Conservation (phyloP, 768 basidiomycete genomes). For the Tulasnella calospora region DNA sequence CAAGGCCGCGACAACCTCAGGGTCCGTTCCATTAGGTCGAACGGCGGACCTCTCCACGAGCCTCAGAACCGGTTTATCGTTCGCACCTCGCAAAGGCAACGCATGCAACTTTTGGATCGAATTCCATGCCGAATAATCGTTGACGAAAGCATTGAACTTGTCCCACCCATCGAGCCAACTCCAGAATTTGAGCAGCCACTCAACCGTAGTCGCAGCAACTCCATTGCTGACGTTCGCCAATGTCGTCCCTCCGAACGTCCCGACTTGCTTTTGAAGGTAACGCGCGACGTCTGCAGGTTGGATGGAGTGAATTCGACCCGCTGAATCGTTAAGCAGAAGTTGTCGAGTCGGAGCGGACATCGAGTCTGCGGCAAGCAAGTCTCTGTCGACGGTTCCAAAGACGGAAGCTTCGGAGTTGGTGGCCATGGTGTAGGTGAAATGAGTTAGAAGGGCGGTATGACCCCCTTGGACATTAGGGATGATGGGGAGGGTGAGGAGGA, state of each 20-base stretch:
- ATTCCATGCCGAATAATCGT: background rate
- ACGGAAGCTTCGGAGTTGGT: conserved; percentile 5
- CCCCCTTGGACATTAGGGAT: background rate
- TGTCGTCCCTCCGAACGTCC: background rate
- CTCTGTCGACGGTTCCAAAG: background rate
- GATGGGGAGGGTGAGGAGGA: background rate
- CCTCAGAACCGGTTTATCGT: background rate
- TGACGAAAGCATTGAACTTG: background rate
- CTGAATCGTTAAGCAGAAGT: background rate
- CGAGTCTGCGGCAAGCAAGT: background rate
- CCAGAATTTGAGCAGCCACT: conserved; percentile 46
- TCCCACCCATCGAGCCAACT: conserved; percentile 40
- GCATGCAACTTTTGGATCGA: background rate
- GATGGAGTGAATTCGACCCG: background rate
- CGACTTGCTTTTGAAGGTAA: background rate
- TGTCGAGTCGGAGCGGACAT: background rate
- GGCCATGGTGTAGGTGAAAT: background rate
- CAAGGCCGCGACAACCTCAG: background rate
- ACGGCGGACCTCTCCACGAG: background rate
- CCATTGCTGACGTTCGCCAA: background rate
- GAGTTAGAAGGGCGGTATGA: background rate
- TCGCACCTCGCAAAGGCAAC: background rate
- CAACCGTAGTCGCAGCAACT: conserved; percentile 29
- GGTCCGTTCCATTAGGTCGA: background rate
- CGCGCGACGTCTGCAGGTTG: background rate